A percentile compares a stretch with the other conserved stretches of the same genome.
Evolutionary conservation across 192 early-diverging fungal genomes (phyloP).

Genomic region (Ramicandelaber brevisporus): DNA sequence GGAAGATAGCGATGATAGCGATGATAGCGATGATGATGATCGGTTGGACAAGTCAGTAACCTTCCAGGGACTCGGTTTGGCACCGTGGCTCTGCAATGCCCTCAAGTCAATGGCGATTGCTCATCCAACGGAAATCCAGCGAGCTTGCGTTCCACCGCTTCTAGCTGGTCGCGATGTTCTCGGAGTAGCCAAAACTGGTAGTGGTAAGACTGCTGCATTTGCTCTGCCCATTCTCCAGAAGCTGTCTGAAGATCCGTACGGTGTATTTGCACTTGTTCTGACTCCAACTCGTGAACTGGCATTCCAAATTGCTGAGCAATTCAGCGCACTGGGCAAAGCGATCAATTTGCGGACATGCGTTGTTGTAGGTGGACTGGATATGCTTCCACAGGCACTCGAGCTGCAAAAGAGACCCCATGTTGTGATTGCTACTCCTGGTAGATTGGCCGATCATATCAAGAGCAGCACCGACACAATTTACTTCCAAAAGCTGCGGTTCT

Average conservation of each 20-base stretch:
- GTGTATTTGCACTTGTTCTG: constrained; percentile 84
- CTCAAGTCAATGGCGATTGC: constrained; percentile 58
- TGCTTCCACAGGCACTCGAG: constrained; percentile 83
- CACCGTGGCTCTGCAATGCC: constrained; percentile 55
- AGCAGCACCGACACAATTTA: constrained; percentile 44
- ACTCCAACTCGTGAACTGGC: constrained; percentile 93
- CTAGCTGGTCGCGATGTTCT: constrained; percentile 59
- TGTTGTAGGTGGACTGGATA: constrained; percentile 79
- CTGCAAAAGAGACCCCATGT: constrained; percentile 67
- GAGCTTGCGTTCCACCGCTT: constrained; percentile 56
- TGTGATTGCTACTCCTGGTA: constrained; percentile 83
- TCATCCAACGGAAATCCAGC: constrained; percentile 79
- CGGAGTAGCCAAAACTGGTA: constrained; percentile 87
- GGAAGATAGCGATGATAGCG: not conserved
- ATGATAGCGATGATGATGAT: constrained; percentile 1
- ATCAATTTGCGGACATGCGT: constrained; percentile 64
- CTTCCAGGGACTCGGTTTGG: constrained; percentile 55
- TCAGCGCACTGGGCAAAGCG: constrained; percentile 67
- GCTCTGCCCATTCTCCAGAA: constrained; percentile 90
- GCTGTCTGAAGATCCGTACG: constrained; percentile 86
- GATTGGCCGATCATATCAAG: constrained; percentile 78
- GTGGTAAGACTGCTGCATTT: constrained; percentile 95
- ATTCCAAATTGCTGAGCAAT: constrained; percentile 96
- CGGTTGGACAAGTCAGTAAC: constrained; percentile 1
- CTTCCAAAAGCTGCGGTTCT: constrained; percentile 44